phyloP scores from a whole-genome alignment of 371 early-diverging fungal genomes.

The Mortierella sp. region DNA sequence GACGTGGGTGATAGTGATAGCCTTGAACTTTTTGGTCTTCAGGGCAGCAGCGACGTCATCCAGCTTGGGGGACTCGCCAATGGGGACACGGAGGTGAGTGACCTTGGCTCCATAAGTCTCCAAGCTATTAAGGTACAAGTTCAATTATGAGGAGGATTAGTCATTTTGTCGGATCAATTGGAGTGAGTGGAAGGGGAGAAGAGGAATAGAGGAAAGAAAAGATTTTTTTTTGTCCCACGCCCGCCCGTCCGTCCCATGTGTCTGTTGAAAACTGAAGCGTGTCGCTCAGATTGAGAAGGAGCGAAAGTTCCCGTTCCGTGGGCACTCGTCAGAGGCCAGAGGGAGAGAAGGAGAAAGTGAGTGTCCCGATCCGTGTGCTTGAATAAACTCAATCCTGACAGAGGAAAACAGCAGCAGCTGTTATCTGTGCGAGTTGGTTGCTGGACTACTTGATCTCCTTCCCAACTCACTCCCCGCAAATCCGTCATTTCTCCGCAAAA shows the following conservation, averaged over 20 bases:
- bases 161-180: neutral
- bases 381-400: neutral
- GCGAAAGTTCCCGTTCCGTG: slow-evolving; percentile 10
- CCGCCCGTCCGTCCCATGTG: slow-evolving; percentile 1
- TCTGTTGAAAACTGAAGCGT: neutral
- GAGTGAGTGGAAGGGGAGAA: neutral
- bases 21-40: slow-evolving; percentile 77
- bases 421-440: neutral
- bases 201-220: neutral
- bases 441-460: neutral
- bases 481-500: neutral
- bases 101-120: slow-evolving; percentile 91
- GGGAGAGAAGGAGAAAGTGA: neutral
- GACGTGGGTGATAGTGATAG: slow-evolving; percentile 94
- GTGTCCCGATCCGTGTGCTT: neutral
- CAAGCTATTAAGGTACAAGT: slow-evolving; percentile 65
- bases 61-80: slow-evolving; percentile 79
- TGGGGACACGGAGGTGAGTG: slow-evolving; percentile 75
- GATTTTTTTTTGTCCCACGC: slow-evolving; percentile 14
- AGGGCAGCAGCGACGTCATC: slow-evolving; percentile 68
- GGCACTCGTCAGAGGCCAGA: neutral
- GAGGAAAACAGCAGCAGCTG: neutral
- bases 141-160: neutral
- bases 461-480: neutral
- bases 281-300: neutral